Conservation (phyloP, 1,139 yeast species). For the Pichia sp. region DNA sequence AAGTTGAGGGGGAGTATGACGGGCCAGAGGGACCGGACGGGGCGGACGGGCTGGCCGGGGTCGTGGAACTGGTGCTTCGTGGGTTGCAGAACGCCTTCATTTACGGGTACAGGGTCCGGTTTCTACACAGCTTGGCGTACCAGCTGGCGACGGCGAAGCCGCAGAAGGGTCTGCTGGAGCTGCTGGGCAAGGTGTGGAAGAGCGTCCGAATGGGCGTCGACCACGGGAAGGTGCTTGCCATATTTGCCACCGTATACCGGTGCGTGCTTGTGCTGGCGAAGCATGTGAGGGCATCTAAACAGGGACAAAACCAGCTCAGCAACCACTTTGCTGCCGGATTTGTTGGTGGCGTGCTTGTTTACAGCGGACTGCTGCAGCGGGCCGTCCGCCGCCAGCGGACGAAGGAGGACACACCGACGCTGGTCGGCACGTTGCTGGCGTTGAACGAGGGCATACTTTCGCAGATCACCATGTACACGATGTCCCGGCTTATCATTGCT, state of each 20-base stretch:
- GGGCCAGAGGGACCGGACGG: background rate
- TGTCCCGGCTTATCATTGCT: conserved; percentile 52
- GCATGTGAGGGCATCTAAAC: background rate
- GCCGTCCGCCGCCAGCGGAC: background rate
- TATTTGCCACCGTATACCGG: conserved; percentile 63
- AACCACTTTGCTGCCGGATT: conserved; percentile 55
- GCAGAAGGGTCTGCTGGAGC: conserved; percentile 36
- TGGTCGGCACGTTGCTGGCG: background rate
- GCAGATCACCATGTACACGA: conserved; percentile 58
- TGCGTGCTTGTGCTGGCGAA: background rate
- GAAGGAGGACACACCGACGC: too few relatives aligned
- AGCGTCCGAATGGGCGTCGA: conserved; percentile 47
- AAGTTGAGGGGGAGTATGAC: background rate
- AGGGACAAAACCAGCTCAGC: too few relatives aligned
- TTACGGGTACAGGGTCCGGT: conserved; percentile 70
- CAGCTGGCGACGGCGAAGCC: conserved; percentile 46
- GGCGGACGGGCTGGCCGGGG: background rate
- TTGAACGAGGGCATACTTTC: conserved; percentile 47
- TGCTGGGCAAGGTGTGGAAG: conserved; percentile 46
- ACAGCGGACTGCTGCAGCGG: conserved; percentile 43
- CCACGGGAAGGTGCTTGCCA: conserved; percentile 65
- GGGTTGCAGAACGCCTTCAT: conserved; percentile 33
- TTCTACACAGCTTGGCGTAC: conserved; percentile 59
- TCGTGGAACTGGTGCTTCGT: background rate
- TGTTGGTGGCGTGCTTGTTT: conserved; percentile 60